phyloP scores from a whole-genome alignment of 768 basidiomycete species.

The Boletus subparvulus region DNA sequence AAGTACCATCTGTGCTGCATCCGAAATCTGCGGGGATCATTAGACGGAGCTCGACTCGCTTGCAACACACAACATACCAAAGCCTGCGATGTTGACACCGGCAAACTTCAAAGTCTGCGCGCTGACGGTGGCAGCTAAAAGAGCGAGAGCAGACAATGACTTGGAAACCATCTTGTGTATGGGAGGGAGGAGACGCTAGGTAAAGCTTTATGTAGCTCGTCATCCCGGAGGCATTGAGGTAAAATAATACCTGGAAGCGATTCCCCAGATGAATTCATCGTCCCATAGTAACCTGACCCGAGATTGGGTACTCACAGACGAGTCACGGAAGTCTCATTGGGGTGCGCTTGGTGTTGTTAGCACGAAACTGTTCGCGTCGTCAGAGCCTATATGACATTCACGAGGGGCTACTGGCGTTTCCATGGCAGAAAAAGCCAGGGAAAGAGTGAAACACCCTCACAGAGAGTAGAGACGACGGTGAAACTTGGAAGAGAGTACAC shows the following conservation, averaged over 20 bases:
- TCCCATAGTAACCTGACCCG: background rate
- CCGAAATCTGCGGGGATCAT: conserved; percentile 41
- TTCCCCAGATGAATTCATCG: background rate
- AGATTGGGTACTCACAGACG: background rate
- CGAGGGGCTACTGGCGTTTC: background rate
- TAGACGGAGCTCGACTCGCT: background rate
- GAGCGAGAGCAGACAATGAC: conserved; percentile 12
- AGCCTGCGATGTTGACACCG: conserved; percentile 56
- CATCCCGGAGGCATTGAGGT: background rate
- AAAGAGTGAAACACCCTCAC: background rate
- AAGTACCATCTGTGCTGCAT: conserved; percentile 45
- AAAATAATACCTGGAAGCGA: conserved; percentile 9
- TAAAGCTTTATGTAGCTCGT: conserved; percentile 11
- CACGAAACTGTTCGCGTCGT: too few relatives aligned
- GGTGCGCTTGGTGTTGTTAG: background rate
- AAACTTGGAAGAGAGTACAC: background rate
- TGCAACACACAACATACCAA: conserved; percentile 27
- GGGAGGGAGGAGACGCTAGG: background rate
- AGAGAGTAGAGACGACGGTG: background rate
- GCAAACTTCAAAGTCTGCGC: conserved; percentile 34
- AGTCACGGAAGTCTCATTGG: too few relatives aligned
- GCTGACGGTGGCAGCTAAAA: conserved; percentile 11
- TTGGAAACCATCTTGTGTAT: conserved; percentile 18
- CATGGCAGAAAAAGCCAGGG: background rate
- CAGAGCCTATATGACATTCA: too few relatives aligned